Percentiles rank a stretch among this genome's conserved stretches.
Evolutionary conservation across 1,284 basidiomycete genomes (phyloP).

Genomic region (Cryptococcus sp.): DNA sequence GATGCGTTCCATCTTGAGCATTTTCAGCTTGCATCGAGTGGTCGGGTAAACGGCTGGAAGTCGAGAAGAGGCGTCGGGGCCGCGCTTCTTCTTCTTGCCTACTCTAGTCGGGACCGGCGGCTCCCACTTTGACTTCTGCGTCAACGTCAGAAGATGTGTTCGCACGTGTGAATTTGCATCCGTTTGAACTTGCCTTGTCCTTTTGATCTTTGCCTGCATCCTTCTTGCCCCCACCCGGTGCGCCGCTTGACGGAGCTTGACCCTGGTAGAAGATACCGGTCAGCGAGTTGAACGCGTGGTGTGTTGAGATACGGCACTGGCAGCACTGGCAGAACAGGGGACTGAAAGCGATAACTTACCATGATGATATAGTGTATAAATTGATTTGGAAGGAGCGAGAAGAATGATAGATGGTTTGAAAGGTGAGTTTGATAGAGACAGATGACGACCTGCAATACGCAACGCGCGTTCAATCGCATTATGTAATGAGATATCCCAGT

Average conservation of each 20-base stretch:
- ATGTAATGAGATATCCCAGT: too few species aligned
- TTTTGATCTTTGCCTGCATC: slow-evolving; percentile 61
- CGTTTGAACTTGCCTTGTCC: slow-evolving; percentile 56
- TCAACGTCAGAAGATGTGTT: slow-evolving; percentile 3
- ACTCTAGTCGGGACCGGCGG: slow-evolving; percentile 96
- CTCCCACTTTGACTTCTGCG: slow-evolving; percentile 81
- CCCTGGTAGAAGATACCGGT: slow-evolving; percentile 58
- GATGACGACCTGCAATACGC: not conserved
- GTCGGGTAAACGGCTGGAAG: slow-evolving; percentile 92
- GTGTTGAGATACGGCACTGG: not conserved
- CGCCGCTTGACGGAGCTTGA: slow-evolving; percentile 70
- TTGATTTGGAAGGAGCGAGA: too few species aligned
- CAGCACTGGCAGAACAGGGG: not conserved
- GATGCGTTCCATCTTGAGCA: slow-evolving; percentile 95
- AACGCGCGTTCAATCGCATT: not conserved
- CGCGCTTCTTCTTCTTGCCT: slow-evolving; percentile 92
- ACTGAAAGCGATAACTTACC: not conserved
- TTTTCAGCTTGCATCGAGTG: slow-evolving; percentile 90
- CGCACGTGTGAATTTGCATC: not conserved
- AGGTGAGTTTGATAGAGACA: not conserved
- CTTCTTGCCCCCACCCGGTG: slow-evolving; percentile 53
- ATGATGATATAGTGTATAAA: not conserved
- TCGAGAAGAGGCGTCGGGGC: slow-evolving; percentile 87
- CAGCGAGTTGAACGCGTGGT: not conserved
- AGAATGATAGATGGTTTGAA: not conserved